These are phyloP conservation scores for Endothia cerciana DNA, from an alignment of 2,329 filamentous ascomycete genomes.

Conservation along the genomic window DNA sequence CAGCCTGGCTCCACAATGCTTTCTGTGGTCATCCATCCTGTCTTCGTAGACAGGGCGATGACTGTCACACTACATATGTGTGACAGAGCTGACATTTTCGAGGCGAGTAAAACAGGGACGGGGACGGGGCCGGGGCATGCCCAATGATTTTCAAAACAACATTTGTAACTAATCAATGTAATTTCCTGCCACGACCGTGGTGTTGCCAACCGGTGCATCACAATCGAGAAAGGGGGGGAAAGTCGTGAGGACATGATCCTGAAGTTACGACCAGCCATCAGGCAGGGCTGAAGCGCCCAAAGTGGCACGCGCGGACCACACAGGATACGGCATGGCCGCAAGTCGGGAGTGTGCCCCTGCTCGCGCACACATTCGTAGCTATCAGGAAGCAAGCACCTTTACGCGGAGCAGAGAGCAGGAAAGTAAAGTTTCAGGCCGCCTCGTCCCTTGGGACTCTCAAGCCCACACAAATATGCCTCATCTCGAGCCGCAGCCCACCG, in stretches of 20 bases:
- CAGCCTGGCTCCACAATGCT: not conserved
- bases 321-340: not conserved
- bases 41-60: not conserved
- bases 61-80: not conserved
- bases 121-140: not conserved
- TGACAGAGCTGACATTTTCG: not conserved
- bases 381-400: not conserved
- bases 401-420: not conserved
- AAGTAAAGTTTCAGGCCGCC: not conserved
- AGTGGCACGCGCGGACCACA: not conserved
- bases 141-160: not conserved
- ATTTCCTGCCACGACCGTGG: not conserved
- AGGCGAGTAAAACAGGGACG: not conserved
- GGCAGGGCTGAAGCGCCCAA: not conserved
- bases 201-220: not conserved
- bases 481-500: not conserved
- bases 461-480: not conserved
- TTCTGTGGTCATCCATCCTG: not conserved
- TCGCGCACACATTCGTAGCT: not conserved
- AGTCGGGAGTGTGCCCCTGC: not conserved
- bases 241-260: not conserved
- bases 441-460: not conserved
- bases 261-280: not conserved
- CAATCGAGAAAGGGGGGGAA: not conserved
- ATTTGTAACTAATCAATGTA: not conserved